Evolutionary conservation across 1,284 basidiomycete genomes (phyloP), one percentile per base, ranked within the genome.

Genomic region (Heterobasidion irregulare): DNA sequence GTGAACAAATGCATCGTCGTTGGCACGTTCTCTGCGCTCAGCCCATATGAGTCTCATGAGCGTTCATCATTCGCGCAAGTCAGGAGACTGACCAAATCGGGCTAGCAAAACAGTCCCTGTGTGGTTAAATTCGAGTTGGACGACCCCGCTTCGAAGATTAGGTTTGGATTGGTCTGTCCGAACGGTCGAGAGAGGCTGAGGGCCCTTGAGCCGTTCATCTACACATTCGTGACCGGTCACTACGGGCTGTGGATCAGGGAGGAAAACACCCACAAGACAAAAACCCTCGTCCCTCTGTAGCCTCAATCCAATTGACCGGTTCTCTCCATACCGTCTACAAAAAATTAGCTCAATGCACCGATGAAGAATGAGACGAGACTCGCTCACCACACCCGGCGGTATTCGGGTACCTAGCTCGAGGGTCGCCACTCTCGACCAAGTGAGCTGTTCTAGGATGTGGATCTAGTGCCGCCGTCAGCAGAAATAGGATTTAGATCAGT

Each of bases 261-360:
- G 45, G 26, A 50, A 16, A 34, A 19, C 41, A 65, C 78, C 46
- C 64, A 91, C 92, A 94, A 32, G 90, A 88, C 36, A 94, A 72
- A 67, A 92, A 93, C 5, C 89, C 89, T 56, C 85, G 80, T 13
- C 86, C 87, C 63, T 84, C 79, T 0, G 89, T 92, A 1, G 84
- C 76, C 66, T 86, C 85, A 36, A 91, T 70, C 92, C 92, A 94
- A 58, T 82, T 83, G 0, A 74, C 62, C 2, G 92, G 90, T 65
- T 94, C 92, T 55, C 83, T 78, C 92, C 91, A 94, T 8, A 90
- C 73, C 13, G 70, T 76, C 91, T 92, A 60, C 36, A n/a, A 38
- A 15, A 48, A 41, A 35, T 45, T 44, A 8, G 19, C 26, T 33
- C 2, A 18, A 50, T 34, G 26, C 34, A 34, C 6, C 38, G 38